phyloP scores from a whole-genome alignment of 2,329 filamentous ascomycete genomes.

The Aspergillus luchuensis region DNA sequence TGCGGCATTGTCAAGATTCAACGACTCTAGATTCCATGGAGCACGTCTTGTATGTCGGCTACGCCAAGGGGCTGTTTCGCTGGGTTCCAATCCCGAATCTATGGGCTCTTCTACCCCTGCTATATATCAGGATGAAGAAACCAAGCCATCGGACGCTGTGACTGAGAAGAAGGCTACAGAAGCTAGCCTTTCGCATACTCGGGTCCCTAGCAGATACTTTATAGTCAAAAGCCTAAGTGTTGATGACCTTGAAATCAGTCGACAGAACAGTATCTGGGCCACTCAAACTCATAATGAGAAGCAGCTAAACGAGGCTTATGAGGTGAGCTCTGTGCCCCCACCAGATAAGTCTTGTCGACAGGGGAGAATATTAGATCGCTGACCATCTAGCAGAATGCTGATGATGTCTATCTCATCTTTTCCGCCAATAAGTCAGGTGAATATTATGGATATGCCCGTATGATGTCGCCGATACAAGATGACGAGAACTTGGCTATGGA shows the following conservation, averaged over 20 bases:
- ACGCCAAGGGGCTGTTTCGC: constrained; percentile 58
- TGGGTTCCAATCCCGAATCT: constrained; percentile 31
- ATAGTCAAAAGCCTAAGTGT: constrained; percentile 90
- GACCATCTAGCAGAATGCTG: constrained; percentile 59
- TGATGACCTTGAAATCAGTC: constrained; percentile 85
- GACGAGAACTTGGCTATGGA: constrained; percentile 70
- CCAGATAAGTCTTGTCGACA: not conserved
- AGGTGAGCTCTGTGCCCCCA: constrained; percentile 56
- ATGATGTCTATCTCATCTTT: constrained; percentile 89
- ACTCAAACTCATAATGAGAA: constrained; percentile 93
- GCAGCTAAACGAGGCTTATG: constrained; percentile 77
- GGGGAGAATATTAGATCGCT: not conserved
- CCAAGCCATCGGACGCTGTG: constrained; percentile 6
- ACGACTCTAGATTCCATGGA: constrained; percentile 86
- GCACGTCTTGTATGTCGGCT: constrained; percentile 84
- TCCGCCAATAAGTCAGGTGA: constrained; percentile 97
- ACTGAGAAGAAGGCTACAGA: constrained; percentile 15
- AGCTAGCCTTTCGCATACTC: constrained; percentile 20
- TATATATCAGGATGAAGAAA: constrained; percentile 39
- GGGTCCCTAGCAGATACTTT: constrained; percentile 75
- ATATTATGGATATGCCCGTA: constrained; percentile 92
- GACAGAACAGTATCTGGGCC: constrained; percentile 87
- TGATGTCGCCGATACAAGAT: constrained; percentile 80
- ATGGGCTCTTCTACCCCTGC: constrained; percentile 53
- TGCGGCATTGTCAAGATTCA: constrained; percentile 77